These are phyloP conservation scores for Microcyclospora tardicrescens DNA, from an alignment of 2,329 filamentous ascomycete species.

Conservation along the genomic window DNA sequence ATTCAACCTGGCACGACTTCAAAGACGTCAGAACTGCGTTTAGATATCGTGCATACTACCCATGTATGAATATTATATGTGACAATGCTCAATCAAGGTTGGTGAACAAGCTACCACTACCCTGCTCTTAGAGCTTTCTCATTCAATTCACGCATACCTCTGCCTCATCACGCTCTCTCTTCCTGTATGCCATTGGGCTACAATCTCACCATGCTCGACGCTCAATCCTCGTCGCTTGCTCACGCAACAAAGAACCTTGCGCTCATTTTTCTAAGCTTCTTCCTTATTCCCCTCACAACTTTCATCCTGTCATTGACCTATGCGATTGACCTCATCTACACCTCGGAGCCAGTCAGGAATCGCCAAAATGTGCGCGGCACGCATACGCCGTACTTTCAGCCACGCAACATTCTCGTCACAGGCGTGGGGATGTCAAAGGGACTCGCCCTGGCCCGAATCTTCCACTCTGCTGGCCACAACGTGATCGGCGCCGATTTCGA, in stretches of 20 bases:
- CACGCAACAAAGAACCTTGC: constrained; percentile 38
- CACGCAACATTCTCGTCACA: constrained; percentile 53
- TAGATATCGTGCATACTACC: not conserved
- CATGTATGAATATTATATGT: too few relatives aligned
- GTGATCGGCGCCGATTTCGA: constrained; percentile 60
- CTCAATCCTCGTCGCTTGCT: constrained; percentile 19
- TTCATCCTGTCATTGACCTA: constrained; percentile 30
- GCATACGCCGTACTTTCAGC: constrained; percentile 25
- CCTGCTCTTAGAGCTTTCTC: too few relatives aligned
- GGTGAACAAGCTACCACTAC: too few relatives aligned
- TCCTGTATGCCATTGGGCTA: not conserved
- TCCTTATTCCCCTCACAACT: constrained; percentile 39
- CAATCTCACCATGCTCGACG: constrained; percentile 21
- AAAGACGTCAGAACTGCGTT: not conserved
- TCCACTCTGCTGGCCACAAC: constrained; percentile 51
- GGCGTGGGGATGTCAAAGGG: constrained; percentile 63
- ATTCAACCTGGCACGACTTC: not conserved
- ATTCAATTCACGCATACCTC: not conserved
- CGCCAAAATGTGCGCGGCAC: constrained; percentile 15
- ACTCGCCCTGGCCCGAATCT: constrained; percentile 50
- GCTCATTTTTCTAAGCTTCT: constrained; percentile 32
- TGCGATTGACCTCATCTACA: constrained; percentile 18
- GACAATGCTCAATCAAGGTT: too few relatives aligned
- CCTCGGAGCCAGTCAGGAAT: constrained; percentile 14
- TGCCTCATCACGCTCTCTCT: not conserved